A percentile compares a stretch with the other conserved stretches of the same genome.
Evolutionary conservation across 495 filamentous ascomycete genomes (phyloP).

Genomic region (Hypoxylon perforatum): DNA sequence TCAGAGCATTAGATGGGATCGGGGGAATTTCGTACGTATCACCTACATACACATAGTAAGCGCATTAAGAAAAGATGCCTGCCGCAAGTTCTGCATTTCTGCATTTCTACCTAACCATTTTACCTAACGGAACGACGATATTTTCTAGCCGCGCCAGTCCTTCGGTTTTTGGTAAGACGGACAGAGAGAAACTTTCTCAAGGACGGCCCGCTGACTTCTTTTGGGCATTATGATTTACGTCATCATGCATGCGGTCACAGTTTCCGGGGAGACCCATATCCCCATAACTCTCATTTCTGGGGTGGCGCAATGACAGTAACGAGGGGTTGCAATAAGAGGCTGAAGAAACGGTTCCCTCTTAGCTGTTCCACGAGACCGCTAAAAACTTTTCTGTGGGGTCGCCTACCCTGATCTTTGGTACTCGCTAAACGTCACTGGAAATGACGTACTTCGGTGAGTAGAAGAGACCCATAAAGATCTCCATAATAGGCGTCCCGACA

Average conservation of each 20-base stretch:
- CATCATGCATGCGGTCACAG: conserved; percentile 22
- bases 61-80: conserved; percentile 13
- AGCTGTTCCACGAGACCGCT: no score
- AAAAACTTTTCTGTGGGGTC: conserved; percentile 19
- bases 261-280: conserved; percentile 9
- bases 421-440: neutral
- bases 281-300: conserved; percentile 12
- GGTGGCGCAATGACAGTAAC: conserved; percentile 4
- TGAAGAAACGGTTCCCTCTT: conserved; percentile 6
- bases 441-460: conserved; percentile 9
- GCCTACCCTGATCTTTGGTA: conserved; percentile 24
- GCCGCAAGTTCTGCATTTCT: no score
- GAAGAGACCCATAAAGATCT: no score
- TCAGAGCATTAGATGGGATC: neutral
- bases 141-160: neutral
- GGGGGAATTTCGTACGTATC: conserved; percentile 3
- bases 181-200: no score
- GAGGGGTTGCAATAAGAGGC: conserved; percentile 25
- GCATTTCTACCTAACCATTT: conserved; percentile 25
- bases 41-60: conserved; percentile 39
- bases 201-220: neutral
- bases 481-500: neutral
- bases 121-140: no score
- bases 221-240: conserved; percentile 11
- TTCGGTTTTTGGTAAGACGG: no score